Conservation (phyloP, 495 filamentous ascomycete genomes). For the Aspergillus haitiensis region DNA sequence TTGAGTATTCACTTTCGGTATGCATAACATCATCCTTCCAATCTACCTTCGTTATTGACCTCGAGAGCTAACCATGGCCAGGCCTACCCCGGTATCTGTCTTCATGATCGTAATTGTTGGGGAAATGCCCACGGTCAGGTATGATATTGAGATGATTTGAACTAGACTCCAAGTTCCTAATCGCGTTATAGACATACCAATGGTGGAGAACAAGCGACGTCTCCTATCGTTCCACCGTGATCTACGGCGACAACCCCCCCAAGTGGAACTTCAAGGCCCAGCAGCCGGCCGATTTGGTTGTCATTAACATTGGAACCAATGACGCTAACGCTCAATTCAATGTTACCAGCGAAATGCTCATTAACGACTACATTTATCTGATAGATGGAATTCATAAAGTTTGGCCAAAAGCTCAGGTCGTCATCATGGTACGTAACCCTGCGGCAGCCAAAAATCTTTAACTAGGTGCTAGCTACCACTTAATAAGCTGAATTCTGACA, state of each 20-base stretch:
- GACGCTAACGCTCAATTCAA: constrained; percentile 59
- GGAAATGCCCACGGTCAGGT: constrained; percentile 34
- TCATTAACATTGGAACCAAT: constrained; percentile 70
- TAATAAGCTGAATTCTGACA: background rate
- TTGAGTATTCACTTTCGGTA: constrained; percentile 60
- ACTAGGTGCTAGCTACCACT: background rate
- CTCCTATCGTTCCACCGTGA: constrained; percentile 46
- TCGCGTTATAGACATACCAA: constrained; percentile 51
- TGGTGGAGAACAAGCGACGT: constrained; percentile 67
- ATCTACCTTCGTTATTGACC: background rate
- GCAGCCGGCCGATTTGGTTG: constrained; percentile 60
- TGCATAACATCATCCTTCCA: constrained; percentile 2
- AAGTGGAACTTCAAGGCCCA: constrained; percentile 60
- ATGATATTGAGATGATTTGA: background rate
- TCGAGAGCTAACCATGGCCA: constrained; percentile 3
- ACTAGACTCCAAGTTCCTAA: background rate
- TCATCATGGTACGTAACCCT: constrained; percentile 56
- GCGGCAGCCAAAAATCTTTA: too few relatives aligned
- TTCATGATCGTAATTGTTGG: constrained; percentile 58
- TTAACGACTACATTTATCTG: constrained; percentile 57
- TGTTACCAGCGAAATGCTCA: constrained; percentile 51
- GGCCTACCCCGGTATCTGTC: constrained; percentile 62
- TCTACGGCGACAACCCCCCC: constrained; percentile 57
- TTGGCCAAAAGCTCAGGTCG: constrained; percentile 62
- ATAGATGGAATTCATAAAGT: constrained; percentile 59